Evolutionary conservation across 148 eudicot genomes (phyloP).

Genomic region (Chenopodium formosanum): DNA sequence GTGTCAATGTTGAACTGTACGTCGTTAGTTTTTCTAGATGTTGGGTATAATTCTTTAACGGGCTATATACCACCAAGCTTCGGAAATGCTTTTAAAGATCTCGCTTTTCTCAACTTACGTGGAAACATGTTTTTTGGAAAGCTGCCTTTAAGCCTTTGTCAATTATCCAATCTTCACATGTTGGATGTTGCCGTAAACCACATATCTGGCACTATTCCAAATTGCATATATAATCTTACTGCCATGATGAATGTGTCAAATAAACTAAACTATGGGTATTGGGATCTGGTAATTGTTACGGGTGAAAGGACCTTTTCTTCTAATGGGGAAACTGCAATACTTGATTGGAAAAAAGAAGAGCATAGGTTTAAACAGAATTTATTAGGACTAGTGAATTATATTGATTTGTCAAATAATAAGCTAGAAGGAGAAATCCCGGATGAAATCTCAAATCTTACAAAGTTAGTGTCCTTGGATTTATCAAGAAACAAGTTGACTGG

Average conservation of each 20-base stretch:
- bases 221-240: constrained; percentile 19
- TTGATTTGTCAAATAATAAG: constrained; percentile 13
- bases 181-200: constrained; percentile 13
- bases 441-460: constrained; percentile 10
- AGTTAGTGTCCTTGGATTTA: constrained; percentile 2
- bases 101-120: background rate
- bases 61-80: constrained; percentile 17
- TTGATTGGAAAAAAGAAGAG: constrained; percentile 22
- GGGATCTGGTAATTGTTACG: no score
- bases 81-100: background rate
- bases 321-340: background rate
- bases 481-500: constrained; percentile 20
- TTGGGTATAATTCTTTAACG: constrained; percentile 12
- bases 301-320: no score
- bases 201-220: constrained; percentile 17
- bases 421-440: constrained; percentile 7
- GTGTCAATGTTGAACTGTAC: constrained; percentile 4
- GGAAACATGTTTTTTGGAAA: constrained; percentile 6
- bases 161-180: constrained; percentile 8
- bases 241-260: background rate
- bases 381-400: background rate
- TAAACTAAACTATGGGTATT: no score
- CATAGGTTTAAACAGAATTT: background rate
- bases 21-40: background rate
- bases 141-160: constrained; percentile 15